Base-by-base conservation (phyloP, 2,329 filamentous ascomycete species). In the Diplodia sapinea region DNA sequence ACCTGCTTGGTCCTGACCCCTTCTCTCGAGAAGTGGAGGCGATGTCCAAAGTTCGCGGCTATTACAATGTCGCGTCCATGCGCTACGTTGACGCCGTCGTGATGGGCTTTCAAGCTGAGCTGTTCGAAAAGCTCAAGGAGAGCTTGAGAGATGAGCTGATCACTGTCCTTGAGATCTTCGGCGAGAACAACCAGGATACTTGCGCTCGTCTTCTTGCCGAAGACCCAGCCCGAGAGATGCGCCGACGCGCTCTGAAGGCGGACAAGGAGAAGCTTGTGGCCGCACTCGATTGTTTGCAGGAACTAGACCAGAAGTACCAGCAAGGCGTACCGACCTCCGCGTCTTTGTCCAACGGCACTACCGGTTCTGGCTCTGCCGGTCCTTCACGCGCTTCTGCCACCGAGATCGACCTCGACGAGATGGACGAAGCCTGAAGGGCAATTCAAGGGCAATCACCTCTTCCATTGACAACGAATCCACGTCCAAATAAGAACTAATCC, bases 51-150 rank as follows among this genome's bases (percentile, higher is more conserved):
- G 83, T 91, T 54, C 82, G 89, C 0, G 89, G 86, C 0, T 93
- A 93, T 75, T 93, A 93, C 73, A 82, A 86, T 56, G 85, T 89
- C 4, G 89, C 91, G 0, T 85, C 87, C 0, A 79, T 83, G 40
- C 85, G 90, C 1, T 90, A 92, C 71, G 82, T 87, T 0, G 90
- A 93, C 33, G 74, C 74, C 0, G 72, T 85, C 5, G 78, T 73
- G 31, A 77, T 79, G 71, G 72, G 79, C 1, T 72, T 82, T 1
- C 73, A 79, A n/a, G 74, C 69, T 0, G 77, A 81, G 51, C 71
- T 81, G 40, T 54, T 67, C 4, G 65, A 62, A 4, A 67, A 43
- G 33, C 26, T 67, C 9, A 56, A 56, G 49, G 33, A 38, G 9
- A 49, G 13, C 5, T 56, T 67, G 4, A 38, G 47, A 3, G 71